phyloP scores from a whole-genome alignment of 2,329 filamentous ascomycete species.

The Fragosphaeria purpurea region DNA sequence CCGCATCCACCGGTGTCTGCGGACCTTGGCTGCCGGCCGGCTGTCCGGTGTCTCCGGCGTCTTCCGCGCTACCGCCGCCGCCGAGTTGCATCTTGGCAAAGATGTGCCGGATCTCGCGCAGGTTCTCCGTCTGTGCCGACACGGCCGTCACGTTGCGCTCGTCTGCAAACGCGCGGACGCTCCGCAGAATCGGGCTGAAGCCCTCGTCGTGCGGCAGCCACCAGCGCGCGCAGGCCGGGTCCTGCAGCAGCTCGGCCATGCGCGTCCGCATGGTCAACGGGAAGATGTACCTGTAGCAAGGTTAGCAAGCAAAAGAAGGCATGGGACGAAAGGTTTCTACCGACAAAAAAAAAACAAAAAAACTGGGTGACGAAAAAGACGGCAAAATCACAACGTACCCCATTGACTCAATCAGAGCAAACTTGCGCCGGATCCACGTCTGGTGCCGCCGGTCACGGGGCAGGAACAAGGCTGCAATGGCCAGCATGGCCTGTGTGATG shows the following conservation, averaged over 20 bases:
- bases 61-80: background rate
- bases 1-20: no score
- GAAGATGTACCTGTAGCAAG: constrained; percentile 64
- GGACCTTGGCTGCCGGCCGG: no score
- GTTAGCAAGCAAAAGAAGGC: background rate
- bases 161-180: constrained; percentile 70
- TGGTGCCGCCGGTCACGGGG: constrained; percentile 62
- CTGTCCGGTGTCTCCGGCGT: no score
- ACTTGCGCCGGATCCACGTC: constrained; percentile 70
- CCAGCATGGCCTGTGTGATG: constrained; percentile 64
- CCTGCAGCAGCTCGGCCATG: constrained; percentile 66
- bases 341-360: background rate
- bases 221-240: constrained; percentile 65
- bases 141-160: constrained; percentile 57
- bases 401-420: constrained; percentile 59
- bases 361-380: background rate
- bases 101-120: constrained; percentile 66
- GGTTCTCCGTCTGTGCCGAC: constrained; percentile 50
- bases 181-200: constrained; percentile 62
- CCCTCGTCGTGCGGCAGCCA: constrained; percentile 82
- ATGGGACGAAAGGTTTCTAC: background rate
- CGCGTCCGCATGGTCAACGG: constrained; percentile 62
- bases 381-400: constrained; percentile 10
- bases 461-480: constrained; percentile 69
- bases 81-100: constrained; percentile 53